Conservation (phyloP, 108 stramenopile genomes). For the Asterionellopsis glacialis region DNA sequence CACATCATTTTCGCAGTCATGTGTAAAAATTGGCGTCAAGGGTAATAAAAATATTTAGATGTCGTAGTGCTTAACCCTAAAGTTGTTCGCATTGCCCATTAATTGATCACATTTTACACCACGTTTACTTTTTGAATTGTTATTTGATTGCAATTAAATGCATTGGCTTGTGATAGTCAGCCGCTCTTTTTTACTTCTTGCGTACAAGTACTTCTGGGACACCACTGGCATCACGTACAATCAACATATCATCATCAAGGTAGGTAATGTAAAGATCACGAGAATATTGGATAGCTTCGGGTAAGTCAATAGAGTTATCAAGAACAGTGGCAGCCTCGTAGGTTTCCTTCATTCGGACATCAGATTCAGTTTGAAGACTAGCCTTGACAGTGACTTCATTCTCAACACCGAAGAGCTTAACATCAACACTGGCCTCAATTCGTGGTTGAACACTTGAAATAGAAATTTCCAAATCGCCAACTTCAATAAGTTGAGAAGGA, state of each 20-base stretch:
- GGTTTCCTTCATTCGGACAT: conserved; percentile 72
- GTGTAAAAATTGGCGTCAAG: too few species aligned
- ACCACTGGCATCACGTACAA: conserved; percentile 79
- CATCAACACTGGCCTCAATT: conserved; percentile 61
- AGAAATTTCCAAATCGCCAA: conserved; percentile 69
- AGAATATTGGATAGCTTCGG: conserved; percentile 64
- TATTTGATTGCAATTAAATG: too few species aligned
- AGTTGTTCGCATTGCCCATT: too few species aligned
- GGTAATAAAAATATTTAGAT: too few species aligned
- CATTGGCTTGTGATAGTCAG: too few species aligned
- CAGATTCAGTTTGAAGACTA: conserved; percentile 40
- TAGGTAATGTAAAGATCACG: conserved; percentile 83
- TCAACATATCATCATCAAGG: conserved; percentile 86
- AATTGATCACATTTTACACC: too few species aligned
- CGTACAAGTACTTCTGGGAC: conserved; percentile 85
- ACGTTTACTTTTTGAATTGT: too few species aligned
- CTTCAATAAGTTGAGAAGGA: conserved; percentile 40
- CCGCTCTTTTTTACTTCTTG: conserved; percentile 16
- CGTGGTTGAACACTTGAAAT: conserved; percentile 75
- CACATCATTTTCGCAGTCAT: too few species aligned
- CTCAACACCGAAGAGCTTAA: conserved; percentile 25
- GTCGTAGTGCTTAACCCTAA: too few species aligned
- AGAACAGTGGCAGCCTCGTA: conserved; percentile 74
- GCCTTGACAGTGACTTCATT: conserved; percentile 30
- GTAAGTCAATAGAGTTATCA: conserved; percentile 31